Percentiles rank a stretch among this genome's conserved stretches.
phyloP scores from a whole-genome alignment of 1,284 basidiomycete genomes.

The Ceratobasidium sp. region DNA sequence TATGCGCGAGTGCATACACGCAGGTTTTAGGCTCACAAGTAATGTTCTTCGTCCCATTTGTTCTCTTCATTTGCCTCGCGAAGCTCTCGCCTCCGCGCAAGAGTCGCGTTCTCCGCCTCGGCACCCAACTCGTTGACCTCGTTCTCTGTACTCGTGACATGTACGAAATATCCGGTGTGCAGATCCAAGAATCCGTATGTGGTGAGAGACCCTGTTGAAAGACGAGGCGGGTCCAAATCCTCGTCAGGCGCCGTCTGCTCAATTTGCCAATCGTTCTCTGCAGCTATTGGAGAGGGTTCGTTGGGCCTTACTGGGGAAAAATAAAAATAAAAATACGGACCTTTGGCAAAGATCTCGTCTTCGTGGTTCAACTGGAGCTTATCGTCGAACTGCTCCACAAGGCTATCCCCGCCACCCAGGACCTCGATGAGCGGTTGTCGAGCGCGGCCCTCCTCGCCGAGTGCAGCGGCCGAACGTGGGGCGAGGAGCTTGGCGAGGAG shows the following conservation, averaged over 20 bases:
- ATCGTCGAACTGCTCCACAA: slow-evolving; percentile 51
- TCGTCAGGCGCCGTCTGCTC: slow-evolving; percentile 63
- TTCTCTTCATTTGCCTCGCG: slow-evolving; percentile 67
- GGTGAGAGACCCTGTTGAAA: slow-evolving; percentile 51
- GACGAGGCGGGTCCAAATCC: slow-evolving; percentile 1
- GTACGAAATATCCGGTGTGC: slow-evolving; percentile 73
- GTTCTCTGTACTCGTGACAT: slow-evolving; percentile 73
- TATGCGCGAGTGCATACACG: background rate
- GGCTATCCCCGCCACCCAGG: slow-evolving; percentile 51
- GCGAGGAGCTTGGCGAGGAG: slow-evolving; percentile 75
- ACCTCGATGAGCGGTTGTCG: slow-evolving; percentile 67
- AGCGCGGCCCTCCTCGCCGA: slow-evolving; percentile 13
- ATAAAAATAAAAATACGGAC: slow-evolving; percentile 56
- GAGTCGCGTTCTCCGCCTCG: slow-evolving; percentile 63
- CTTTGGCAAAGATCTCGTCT: slow-evolving; percentile 65
- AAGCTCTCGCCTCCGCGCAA: slow-evolving; percentile 57
- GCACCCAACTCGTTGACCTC: slow-evolving; percentile 76
- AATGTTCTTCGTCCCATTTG: slow-evolving; percentile 82
- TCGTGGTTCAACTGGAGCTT: slow-evolving; percentile 57
- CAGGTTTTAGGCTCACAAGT: slow-evolving; percentile 62
- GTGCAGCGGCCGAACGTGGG: slow-evolving; percentile 58
- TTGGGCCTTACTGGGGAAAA: background rate
- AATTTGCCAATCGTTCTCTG: slow-evolving; percentile 76
- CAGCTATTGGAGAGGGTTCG: slow-evolving; percentile 57
- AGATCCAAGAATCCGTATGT: slow-evolving; percentile 76